Evolutionary conservation across 495 filamentous ascomycete species (phyloP), one percentile per base, ranked within the genome.

Genomic region (Haplographium delicatum): DNA sequence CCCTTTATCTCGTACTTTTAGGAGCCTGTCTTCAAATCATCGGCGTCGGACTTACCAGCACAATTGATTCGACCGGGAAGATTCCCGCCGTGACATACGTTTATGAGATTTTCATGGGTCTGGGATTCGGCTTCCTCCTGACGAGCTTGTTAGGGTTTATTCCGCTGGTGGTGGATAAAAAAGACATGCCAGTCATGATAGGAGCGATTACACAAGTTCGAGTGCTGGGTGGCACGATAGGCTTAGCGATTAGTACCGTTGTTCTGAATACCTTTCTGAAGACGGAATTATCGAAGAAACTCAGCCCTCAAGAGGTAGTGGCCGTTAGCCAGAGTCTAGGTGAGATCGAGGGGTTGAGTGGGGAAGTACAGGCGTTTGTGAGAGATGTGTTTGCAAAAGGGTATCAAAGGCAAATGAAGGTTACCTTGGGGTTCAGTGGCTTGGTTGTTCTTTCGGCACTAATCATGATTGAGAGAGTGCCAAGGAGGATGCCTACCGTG

Each of bases 21-120:
- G 68, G 74, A n/a, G 71, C 68, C 5, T 49, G 53, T 19, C 54
- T 81, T 0, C 78, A 82, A 50, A 65, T 78, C 1, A 44, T 82
- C 6, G 78, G 79, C 0, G 56, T 75, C 19, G 72, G 68, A 0
- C 64, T 82, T 9, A 60, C 80, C n/a, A 72, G 63, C 3, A 65
- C 62, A 7, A 61, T 73, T 15, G 64, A 22, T 53, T 31, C 47
- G 2, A 26, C 15, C 0, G 25, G 52, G 0, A 38, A 48, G 0
- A 63, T 65, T 10, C 47, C 44, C n/a, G 9, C 47, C 2, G 26
- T 30, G n/a, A 45, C 51, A 7, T 68, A 68, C 30, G 61, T 54
- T 0, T 68, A 40, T 47, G 34, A 64, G 31, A 43, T 68, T 1
- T 33, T 65, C 2, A 40, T 56, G 13, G 64, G 64, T 0, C 45